Percentiles rank a stretch among this genome's conserved stretches.
phyloP scores from a whole-genome alignment of 495 filamentous ascomycete genomes.

The Neurospora sp. region DNA sequence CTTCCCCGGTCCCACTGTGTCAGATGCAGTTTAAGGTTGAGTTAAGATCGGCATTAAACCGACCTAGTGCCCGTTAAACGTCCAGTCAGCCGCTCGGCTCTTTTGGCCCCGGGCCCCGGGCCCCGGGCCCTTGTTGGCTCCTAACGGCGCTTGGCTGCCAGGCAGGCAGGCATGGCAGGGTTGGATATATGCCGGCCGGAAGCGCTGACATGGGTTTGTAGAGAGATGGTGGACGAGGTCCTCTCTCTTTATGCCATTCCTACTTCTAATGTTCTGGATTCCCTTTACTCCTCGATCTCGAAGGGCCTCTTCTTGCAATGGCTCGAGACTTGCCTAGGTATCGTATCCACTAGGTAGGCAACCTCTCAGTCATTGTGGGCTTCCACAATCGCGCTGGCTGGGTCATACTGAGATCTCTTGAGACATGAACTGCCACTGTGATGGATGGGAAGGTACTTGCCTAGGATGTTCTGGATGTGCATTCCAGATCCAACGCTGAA shows the following conservation, averaged over 20 bases:
- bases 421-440: background rate
- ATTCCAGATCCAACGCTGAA: background rate
- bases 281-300: background rate
- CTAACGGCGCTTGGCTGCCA: background rate
- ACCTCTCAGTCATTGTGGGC: background rate
- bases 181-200: background rate
- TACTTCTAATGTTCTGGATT: background rate
- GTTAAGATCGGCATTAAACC: background rate
- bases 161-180: background rate
- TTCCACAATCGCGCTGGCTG: background rate
- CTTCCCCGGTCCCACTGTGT: background rate
- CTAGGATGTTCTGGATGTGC: background rate
- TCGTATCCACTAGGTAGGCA: background rate
- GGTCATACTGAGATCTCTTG: background rate
- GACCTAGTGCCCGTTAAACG: background rate
- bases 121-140: background rate
- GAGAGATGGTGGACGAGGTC: background rate
- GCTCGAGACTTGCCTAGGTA: background rate
- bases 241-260: background rate
- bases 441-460: background rate
- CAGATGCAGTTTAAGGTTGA: background rate
- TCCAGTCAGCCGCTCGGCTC: background rate
- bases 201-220: background rate
- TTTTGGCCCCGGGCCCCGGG: background rate
- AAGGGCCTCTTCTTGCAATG: background rate